These are phyloP conservation scores for Trichoderma harzianum DNA, from an alignment of 2,329 filamentous ascomycete genomes.

Conservation along the genomic window DNA sequence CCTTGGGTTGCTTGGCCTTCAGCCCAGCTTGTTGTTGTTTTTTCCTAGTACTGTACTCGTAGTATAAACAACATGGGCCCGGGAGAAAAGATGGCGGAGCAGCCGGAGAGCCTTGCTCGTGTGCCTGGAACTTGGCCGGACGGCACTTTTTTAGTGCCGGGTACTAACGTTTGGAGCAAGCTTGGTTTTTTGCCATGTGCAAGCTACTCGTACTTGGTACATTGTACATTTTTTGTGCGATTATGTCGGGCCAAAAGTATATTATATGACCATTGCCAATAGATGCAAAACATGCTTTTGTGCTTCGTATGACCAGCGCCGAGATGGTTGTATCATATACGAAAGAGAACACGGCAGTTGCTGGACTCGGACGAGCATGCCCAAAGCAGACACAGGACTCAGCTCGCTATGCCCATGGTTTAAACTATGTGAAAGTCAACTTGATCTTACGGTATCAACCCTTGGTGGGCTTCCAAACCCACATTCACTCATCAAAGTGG, in stretches of 20 bases:
- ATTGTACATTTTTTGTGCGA: neutral
- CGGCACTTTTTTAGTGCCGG: neutral
- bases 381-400: neutral
- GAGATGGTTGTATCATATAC: slow-evolving; percentile 7
- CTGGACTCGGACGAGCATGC: neutral
- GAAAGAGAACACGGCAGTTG: neutral
- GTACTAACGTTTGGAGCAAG: neutral
- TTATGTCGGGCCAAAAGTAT: neutral
- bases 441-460: neutral
- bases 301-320: neutral
- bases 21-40: slow-evolving; percentile 13
- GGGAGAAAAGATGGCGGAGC: neutral
- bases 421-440: neutral
- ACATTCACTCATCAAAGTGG: neutral
- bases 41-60: neutral
- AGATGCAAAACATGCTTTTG: slow-evolving; percentile 10
- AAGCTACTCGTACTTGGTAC: neutral
- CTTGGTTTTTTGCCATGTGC: neutral
- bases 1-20: neutral
- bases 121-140: neutral
- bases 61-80: neutral
- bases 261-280: slow-evolving; percentile 2
- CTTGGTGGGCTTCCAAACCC: neutral
- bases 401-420: neutral
- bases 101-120: neutral